Evolutionary conservation across 306 rosid species (phyloP).

Genomic region (Acmispon strigosus): DNA sequence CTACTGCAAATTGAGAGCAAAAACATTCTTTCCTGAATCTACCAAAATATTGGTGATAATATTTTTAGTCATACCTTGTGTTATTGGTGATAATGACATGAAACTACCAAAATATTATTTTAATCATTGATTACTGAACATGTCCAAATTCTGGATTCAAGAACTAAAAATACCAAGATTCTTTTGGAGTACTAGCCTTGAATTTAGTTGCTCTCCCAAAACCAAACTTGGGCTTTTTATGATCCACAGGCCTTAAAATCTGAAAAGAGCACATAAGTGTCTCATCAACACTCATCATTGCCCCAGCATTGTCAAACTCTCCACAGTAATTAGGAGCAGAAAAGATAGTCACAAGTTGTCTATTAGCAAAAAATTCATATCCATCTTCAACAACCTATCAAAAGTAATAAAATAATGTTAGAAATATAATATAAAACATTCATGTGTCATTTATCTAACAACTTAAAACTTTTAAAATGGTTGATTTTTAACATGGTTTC

Average conservation of each 20-base stretch:
- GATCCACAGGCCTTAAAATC: constrained; percentile 28
- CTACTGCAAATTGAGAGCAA: background rate
- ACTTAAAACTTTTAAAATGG: too few relatives aligned
- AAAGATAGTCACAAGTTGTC: constrained; percentile 41
- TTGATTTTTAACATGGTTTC: too few relatives aligned
- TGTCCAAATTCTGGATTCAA: background rate
- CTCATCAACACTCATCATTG: constrained; percentile 40
- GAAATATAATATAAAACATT: too few relatives aligned
- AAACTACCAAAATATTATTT: background rate
- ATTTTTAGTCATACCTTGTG: background rate
- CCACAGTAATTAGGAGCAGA: constrained; percentile 43
- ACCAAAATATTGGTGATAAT: too few relatives aligned
- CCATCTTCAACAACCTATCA: constrained; percentile 43
- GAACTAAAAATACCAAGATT: constrained; percentile 31
- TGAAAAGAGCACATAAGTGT: constrained; percentile 41
- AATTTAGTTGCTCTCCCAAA: constrained; percentile 36
- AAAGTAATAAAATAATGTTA: background rate
- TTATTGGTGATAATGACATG: background rate
- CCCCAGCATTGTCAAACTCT: constrained; percentile 38
- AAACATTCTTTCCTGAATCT: background rate
- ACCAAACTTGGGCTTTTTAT: constrained; percentile 32
- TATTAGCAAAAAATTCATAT: constrained; percentile 38
- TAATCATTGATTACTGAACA: background rate
- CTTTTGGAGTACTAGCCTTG: constrained; percentile 31
- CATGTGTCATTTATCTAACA: too few relatives aligned